Percentiles rank a stretch among this genome's conserved stretches.
phyloP scores from a whole-genome alignment of 139 green algal genomes.

The Volvox reticuliferus region DNA sequence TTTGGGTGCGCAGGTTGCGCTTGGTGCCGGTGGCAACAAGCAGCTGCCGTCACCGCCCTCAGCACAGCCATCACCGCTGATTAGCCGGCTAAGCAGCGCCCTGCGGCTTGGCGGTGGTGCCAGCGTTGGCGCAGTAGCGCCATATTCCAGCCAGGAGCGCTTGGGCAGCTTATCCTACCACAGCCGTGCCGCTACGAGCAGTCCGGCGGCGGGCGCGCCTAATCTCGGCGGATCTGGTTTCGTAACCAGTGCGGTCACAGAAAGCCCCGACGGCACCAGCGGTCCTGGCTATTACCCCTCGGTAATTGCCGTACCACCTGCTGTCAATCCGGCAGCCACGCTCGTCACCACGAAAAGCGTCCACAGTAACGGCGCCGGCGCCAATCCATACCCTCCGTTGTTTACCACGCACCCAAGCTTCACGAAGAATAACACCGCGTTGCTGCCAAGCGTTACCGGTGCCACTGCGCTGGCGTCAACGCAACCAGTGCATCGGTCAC shows the following conservation, averaged over 20 bases:
- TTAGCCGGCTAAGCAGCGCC: not conserved
- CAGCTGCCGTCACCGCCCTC: not conserved
- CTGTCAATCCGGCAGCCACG: constrained; percentile 7
- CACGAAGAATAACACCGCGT: not conserved
- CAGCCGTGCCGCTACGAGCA: not conserved
- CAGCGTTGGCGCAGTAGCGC: not conserved
- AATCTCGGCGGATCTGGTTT: not conserved
- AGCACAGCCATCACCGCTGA: not conserved
- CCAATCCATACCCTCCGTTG: constrained; percentile 2
- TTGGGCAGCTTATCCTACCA: not conserved
- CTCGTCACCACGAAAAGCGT: not conserved
- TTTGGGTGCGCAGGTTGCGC: not conserved
- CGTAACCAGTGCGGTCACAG: not conserved
- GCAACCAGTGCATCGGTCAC: not conserved
- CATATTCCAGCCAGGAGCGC: not conserved
- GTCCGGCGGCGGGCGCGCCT: not conserved
- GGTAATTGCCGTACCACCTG: not conserved
- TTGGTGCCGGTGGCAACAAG: not conserved
- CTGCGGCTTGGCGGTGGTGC: not conserved
- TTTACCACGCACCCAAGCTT: not conserved
- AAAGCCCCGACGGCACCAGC: not conserved
- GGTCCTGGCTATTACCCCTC: not conserved
- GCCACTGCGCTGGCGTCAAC: not conserved
- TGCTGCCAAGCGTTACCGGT: not conserved
- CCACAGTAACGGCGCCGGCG: not conserved